Conservation (phyloP, 805 yeast species). For the Starmerella sirachaensis region DNA sequence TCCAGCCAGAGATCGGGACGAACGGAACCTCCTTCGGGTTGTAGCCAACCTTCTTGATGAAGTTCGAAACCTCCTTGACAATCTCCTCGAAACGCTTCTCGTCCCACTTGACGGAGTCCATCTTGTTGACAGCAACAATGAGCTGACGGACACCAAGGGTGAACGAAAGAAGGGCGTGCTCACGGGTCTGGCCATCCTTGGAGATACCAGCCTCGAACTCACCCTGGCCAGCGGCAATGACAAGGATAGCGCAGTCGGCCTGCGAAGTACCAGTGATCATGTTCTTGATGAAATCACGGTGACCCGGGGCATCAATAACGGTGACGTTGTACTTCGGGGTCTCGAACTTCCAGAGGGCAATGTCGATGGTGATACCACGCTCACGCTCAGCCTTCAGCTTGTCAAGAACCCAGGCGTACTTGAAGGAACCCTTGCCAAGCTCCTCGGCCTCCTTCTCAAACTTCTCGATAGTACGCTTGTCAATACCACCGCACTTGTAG, state of each 20-base stretch:
- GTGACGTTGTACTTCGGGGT: constrained; percentile 82
- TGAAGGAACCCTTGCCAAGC: constrained; percentile 94
- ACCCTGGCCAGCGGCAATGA: constrained; percentile 87
- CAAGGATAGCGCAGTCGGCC: constrained; percentile 84
- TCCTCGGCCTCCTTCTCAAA: constrained; percentile 97
- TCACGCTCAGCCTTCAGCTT: constrained; percentile 92
- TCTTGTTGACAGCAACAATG: constrained; percentile 86
- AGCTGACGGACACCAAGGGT: constrained; percentile 80
- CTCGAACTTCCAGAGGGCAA: constrained; percentile 86
- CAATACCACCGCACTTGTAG: constrained; percentile 97
- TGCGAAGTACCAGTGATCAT: constrained; percentile 93
- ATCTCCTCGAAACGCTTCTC: constrained; percentile 80
- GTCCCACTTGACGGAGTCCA: constrained; percentile 87
- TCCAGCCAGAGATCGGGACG: constrained; percentile 88
- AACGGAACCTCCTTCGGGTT: constrained; percentile 98
- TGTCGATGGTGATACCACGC: constrained; percentile 94
- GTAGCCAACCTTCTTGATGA: constrained; percentile 98
- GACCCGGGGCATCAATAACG: constrained; percentile 92
- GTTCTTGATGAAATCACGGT: constrained; percentile 92
- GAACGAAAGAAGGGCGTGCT: constrained; percentile 83
- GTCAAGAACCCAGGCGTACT: constrained; percentile 96
- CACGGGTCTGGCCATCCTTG: constrained; percentile 91
- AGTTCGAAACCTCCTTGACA: constrained; percentile 98
- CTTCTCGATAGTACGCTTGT: constrained; percentile 97
- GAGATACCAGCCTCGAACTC: constrained; percentile 94